Conservation (phyloP, 352 stramenopile genomes). For the Pythium phragmitis region DNA sequence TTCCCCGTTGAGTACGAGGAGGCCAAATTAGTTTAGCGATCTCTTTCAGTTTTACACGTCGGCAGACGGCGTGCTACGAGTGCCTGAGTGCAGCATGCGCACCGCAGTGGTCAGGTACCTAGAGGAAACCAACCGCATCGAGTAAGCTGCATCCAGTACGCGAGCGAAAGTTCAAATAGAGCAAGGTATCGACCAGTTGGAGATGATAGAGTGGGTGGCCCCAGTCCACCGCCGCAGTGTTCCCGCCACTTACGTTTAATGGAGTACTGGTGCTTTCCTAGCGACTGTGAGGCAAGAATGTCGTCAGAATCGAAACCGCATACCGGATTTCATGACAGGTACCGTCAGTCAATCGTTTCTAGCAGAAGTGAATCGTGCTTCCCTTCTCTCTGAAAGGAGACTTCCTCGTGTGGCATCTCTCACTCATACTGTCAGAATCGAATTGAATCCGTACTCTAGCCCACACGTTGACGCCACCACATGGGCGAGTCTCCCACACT, state of each 20-base stretch:
- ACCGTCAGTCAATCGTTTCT: too few relatives aligned
- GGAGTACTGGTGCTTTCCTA: too few relatives aligned
- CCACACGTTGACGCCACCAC: neutral
- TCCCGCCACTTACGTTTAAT: too few relatives aligned
- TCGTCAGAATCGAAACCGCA: too few relatives aligned
- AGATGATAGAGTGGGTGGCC: neutral
- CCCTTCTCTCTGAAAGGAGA: too few relatives aligned
- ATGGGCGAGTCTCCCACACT: neutral
- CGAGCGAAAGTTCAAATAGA: constrained; percentile 5
- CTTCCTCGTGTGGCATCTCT: too few relatives aligned
- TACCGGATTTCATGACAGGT: too few relatives aligned
- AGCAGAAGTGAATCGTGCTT: too few relatives aligned
- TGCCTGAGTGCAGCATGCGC: neutral
- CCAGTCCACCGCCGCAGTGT: too few relatives aligned
- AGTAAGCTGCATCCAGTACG: neutral
- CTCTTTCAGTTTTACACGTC: constrained; percentile 10
- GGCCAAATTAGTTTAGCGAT: constrained; percentile 2
- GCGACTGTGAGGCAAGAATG: too few relatives aligned
- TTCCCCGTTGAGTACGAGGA: neutral
- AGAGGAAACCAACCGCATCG: neutral
- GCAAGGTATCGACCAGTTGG: constrained; percentile 3
- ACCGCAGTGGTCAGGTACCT: constrained; percentile 4
- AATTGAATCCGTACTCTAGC: too few relatives aligned
- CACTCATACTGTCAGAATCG: too few relatives aligned
- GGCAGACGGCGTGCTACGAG: neutral